Evolutionary conservation across 139 green algal species (phyloP), one percentile per base, ranked within the genome.

Genomic region (Chlorella sorokiniana): DNA sequence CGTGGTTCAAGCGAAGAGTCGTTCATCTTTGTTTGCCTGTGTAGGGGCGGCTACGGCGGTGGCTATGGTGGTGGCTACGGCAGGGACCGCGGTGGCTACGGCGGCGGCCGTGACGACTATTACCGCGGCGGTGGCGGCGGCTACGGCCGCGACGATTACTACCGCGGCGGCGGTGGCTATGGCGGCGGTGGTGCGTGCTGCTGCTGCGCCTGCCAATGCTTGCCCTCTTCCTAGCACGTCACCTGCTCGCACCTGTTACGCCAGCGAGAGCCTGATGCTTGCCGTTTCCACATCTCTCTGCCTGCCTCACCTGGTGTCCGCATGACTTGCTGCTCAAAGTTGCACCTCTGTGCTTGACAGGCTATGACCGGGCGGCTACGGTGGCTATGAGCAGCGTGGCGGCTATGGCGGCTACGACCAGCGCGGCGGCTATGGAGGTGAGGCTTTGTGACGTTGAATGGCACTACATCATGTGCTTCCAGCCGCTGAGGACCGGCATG

Each of bases 341-440:
- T n/a, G n/a, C n/a, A n/a, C n/a, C n/a, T n/a, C n/a, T n/a, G n/a
- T n/a, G n/a, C n/a, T n/a, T n/a, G n/a, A n/a, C n/a, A n/a, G 72
- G 77, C 25, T 83, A 85, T n/a, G 84, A 80, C 44, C 45, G 44
- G 67, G 67, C 22, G 22, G 64, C 64, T 51, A 67, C 29, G 44
- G 73, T 48, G 64, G 67, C 67, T 52, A n/a, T 3, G 25, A 68
- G 27, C 22, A 29, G 3, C 27, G 61, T 37, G 27, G n/a, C 61
- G 9, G 40, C 20, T n/a, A n/a, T 7, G 67, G 40, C 27, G 67
- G 67, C 9, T 75, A 79, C 72, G 72, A 68, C 72, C 51, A 51
- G 72, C 51, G 72, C 5, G 72, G 72, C 45, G 71, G 71, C 18
- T 45, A 48, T 23, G 71, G 71, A 14, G n/a, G 63, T 69, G 63